Conservation (phyloP, 1,284 basidiomycete species). For the Hemileia vastatrix region DNA sequence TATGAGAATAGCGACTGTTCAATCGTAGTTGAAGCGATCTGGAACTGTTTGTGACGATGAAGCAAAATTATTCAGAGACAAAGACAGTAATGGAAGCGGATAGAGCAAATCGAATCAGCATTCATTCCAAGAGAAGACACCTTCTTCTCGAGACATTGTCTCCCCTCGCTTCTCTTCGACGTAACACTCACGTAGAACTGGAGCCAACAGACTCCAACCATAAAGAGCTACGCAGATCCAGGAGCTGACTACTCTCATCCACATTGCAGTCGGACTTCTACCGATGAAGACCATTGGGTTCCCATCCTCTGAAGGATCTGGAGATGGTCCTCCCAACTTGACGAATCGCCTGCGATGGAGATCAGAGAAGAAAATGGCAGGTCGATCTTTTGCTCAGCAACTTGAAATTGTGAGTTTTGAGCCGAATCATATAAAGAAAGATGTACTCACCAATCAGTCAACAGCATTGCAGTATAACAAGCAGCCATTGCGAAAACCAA, state of each 20-base stretch:
- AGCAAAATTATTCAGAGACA: neutral
- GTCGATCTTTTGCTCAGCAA: constrained; percentile 37
- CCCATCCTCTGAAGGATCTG: constrained; percentile 53
- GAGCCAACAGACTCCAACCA: constrained; percentile 62
- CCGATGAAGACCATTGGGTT: constrained; percentile 80
- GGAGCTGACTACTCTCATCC: constrained; percentile 92
- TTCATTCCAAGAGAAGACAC: too few species aligned
- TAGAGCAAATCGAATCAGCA: too few species aligned
- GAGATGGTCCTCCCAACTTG: constrained; percentile 31
- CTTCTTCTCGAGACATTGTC: too few species aligned
- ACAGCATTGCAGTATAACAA: constrained; percentile 98
- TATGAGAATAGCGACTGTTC: too few species aligned
- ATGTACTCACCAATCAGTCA: constrained; percentile 80
- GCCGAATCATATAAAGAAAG: constrained; percentile 27
- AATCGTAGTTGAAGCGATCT: too few species aligned
- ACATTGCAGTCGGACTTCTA: constrained; percentile 90
- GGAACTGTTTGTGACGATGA: too few species aligned
- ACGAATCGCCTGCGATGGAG: constrained; percentile 13
- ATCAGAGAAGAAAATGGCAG: constrained; percentile 16
- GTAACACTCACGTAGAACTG: constrained; percentile 28
- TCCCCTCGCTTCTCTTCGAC: too few species aligned
- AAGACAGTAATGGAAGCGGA: too few species aligned
- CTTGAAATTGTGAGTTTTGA: constrained; percentile 42
- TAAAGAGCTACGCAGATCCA: constrained; percentile 88
- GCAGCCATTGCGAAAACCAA: constrained; percentile 91